Base-by-base conservation (phyloP, 2,329 filamentous ascomycete genomes). In the Biscogniauxia mediterranea region DNA sequence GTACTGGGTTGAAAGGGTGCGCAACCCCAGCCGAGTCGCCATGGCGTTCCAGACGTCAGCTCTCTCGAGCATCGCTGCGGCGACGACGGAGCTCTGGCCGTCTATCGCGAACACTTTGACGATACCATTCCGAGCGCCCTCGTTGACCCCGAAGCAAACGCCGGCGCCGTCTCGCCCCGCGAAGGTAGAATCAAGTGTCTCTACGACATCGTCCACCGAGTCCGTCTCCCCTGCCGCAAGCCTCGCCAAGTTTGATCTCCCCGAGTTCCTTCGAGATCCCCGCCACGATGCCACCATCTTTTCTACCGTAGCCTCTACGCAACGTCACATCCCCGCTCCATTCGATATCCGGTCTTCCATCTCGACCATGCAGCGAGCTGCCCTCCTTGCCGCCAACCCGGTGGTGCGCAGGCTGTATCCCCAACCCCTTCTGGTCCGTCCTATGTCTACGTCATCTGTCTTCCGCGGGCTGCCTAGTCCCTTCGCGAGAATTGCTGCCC, bases 1-100 rank as follows among this genome's bases (percentile, higher is more conserved):
- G 54, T 11, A 28, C 52, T 53, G 56, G 52, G 50, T 54, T 53
- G 56, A 60, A 42, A 59, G 60, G 53, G 52, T 51, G 63, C 64
- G 55, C 59, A 52, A 8, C 23, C 59, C 38, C 53, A 52, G 38
- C 57, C 54, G 19, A 63, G 55, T 66, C 61, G 68, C 61, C 54
- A 74, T 74, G 72, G 72, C 71, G 59, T 66, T 73, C 20, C 72
- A 71, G 56, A 66, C 68, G 62, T 67, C 71, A 56, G 67, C 69
- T 60, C 67, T 73, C 13, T 62, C 68, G 77, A 77, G 73, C 66
- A 74, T 81, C 69, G 78, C 77, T 64, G 77, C 77, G 55, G 77
- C 75, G 62, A 76, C 77, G 7, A 71, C 78, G 55, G 80, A 80
- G 46, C 66, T 81, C 57, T 79, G 79, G 78, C 80, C 80, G 58